Evolutionary conservation across 2,329 filamentous ascomycete species (phyloP).

Genomic region (Aureobasidium melanogenum): DNA sequence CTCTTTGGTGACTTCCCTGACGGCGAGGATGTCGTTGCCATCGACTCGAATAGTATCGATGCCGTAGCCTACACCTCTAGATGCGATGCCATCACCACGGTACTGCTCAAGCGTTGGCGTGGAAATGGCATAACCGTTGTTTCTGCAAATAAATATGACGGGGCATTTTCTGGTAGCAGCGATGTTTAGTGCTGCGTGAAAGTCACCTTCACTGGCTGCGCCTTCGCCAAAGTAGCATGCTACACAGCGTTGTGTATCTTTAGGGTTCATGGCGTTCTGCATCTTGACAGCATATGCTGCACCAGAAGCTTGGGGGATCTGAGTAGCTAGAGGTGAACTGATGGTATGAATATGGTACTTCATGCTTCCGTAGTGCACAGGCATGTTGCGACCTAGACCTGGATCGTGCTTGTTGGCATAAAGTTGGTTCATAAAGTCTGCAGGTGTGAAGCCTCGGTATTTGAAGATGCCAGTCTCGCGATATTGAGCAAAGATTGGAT

Average conservation of each 20-base stretch:
- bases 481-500: slow-evolving; percentile 92
- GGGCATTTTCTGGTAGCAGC: slow-evolving; percentile 83
- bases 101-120: slow-evolving; percentile 88
- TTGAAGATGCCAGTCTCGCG: slow-evolving; percentile 86
- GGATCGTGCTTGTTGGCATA: slow-evolving; percentile 78
- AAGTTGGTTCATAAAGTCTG: slow-evolving; percentile 90
- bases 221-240: slow-evolving; percentile 87
- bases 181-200: slow-evolving; percentile 85
- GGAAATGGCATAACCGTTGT: slow-evolving; percentile 87
- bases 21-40: slow-evolving; percentile 89
- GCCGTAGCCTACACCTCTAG: slow-evolving; percentile 79
- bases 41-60: slow-evolving; percentile 89
- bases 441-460: slow-evolving; percentile 76
- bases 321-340: slow-evolving; percentile 75
- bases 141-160: slow-evolving; percentile 81
- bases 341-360: slow-evolving; percentile 84
- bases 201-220: slow-evolving; percentile 83
- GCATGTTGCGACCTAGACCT: slow-evolving; percentile 87
- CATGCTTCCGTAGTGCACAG: slow-evolving; percentile 84
- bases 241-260: slow-evolving; percentile 57
- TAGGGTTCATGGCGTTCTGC: slow-evolving; percentile 64
- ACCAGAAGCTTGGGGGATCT: slow-evolving; percentile 80
- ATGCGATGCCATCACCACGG: slow-evolving; percentile 82
- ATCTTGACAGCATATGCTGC: slow-evolving; percentile 83
- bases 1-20: slow-evolving; percentile 67